Base-by-base conservation (phyloP, 2,329 filamentous ascomycete genomes). In the Ophiostoma australiae region DNA sequence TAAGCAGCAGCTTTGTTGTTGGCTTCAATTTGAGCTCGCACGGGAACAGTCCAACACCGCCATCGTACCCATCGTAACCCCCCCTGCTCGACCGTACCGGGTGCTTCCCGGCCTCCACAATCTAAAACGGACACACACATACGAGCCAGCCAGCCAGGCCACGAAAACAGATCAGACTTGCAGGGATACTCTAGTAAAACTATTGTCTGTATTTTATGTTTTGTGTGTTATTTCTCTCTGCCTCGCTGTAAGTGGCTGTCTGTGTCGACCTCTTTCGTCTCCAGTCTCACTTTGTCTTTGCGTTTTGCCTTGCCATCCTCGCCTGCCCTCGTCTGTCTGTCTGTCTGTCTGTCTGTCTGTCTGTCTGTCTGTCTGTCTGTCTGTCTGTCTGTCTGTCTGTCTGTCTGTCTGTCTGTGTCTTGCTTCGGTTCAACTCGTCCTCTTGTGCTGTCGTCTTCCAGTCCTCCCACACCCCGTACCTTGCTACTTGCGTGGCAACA, bases 71-170 rank as follows among this genome's bases (percentile, higher is more conserved):
- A 41, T 39, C 37, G 5, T 5, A 8, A 39, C 37, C 10, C 37
- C 39, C 55, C 35, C 31, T 61, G 31, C 17, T 66, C 66, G 55
- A 71, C n/a, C 20, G 55, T 69, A 35, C 41, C 44, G 68, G 37
- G 55, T 71, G 39, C 17, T 20, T 52, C 13, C 52, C 66, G 39
- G 31, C 55, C 31, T 52, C 58, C 27, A 33, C 58, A 61, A 61
- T 61, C 58, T 61, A 61, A 61, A 27, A 58, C 52, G 23, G 48
- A 39, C 15, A 27, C 70, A 52, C 48, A 48, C 52, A 58, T 3
- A 52, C 48, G 23, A 27, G 52, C 52, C 52, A 20, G 52, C 52
- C 52, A 20, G 11, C 27, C 55, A 44, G 63, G 41, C 44, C n/a
- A 20, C 66, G 58, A 61, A 61, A 35, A 17, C 58, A 33, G 13